Percentiles rank a stretch among this genome's conserved stretches.
These are phyloP conservation scores for Pythium graminicola DNA, from an alignment of 352 stramenopile species.

Conservation along the genomic window DNA sequence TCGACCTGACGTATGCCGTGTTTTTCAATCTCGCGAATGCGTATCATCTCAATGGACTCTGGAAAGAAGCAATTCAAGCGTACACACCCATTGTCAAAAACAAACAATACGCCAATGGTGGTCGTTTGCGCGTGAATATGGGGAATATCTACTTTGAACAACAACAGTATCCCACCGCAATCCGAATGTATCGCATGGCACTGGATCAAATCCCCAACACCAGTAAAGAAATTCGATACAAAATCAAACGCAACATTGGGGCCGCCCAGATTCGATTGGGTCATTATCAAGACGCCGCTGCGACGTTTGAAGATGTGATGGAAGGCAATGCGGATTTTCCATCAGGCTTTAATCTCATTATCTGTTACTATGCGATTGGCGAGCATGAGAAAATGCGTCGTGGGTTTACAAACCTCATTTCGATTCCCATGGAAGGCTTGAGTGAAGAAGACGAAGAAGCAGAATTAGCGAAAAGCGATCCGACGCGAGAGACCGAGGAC, in stretches of 20 bases:
- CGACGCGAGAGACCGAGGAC: conserved; percentile 26
- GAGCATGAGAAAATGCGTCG: conserved; percentile 93
- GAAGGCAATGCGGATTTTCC: conserved; percentile 91
- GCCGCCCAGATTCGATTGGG: conserved; percentile 91
- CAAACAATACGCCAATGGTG: conserved; percentile 90
- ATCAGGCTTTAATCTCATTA: conserved; percentile 95
- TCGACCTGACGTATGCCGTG: conserved; percentile 92
- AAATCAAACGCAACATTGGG: conserved; percentile 97
- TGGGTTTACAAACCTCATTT: conserved; percentile 89
- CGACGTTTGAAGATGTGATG: conserved; percentile 95
- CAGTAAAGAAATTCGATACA: conserved; percentile 92
- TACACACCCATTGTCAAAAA: conserved; percentile 96
- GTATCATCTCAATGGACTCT: conserved; percentile 92
- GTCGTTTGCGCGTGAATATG: conserved; percentile 94
- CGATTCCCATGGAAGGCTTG: conserved; percentile 84
- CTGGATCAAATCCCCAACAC: conserved; percentile 94
- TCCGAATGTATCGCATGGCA: conserved; percentile 97
- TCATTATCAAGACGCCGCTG: conserved; percentile 92
- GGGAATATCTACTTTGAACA: conserved; percentile 97
- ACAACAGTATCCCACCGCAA: conserved; percentile 90
- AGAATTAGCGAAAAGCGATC: conserved; percentile 34
- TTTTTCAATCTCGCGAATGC: conserved; percentile 93
- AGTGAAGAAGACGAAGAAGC: conserved; percentile 85
- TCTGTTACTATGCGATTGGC: conserved; percentile 96
- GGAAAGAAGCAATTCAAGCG: conserved; percentile 91